Evolutionary conservation across 2,329 filamentous ascomycete species (phyloP).

Genomic region (Diaporthe nobilis): DNA sequence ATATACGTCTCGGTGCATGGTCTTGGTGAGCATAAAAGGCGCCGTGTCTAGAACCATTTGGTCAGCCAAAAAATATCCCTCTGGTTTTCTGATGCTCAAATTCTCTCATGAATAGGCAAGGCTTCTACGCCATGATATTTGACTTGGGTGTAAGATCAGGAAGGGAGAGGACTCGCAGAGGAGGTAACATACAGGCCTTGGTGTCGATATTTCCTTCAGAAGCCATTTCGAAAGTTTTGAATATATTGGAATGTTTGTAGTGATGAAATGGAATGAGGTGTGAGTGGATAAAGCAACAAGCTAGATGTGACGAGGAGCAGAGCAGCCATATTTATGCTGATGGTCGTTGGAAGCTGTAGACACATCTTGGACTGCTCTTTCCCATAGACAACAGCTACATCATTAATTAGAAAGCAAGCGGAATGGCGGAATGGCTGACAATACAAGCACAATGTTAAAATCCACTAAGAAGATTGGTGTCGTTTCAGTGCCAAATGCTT

Average conservation of each 20-base stretch:
- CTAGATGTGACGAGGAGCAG: neutral
- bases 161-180: neutral
- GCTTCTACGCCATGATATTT: neutral
- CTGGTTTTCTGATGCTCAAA: too few relatives aligned
- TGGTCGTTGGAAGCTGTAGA: neutral
- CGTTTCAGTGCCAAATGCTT: neutral
- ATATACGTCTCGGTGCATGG: constrained; percentile 47
- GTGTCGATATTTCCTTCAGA: neutral
- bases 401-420: constrained; percentile 30
- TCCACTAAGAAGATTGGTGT: neutral
- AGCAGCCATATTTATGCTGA: neutral
- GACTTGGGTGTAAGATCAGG: neutral
- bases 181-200: neutral
- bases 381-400: too few relatives aligned
- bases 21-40: constrained; percentile 46
- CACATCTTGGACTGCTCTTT: neutral
- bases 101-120: too few relatives aligned
- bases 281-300: neutral
- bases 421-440: constrained; percentile 7
- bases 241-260: neutral
- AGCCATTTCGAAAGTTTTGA: neutral
- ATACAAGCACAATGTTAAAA: neutral
- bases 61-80: neutral
- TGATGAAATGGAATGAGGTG: neutral
- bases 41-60: constrained; percentile 30